A percentile compares a stretch with the other conserved stretches of the same genome.
These are phyloP conservation scores for Grigorovia yakushimaensis DNA, from an alignment of 805 yeast genomes.

Conservation along the genomic window DNA sequence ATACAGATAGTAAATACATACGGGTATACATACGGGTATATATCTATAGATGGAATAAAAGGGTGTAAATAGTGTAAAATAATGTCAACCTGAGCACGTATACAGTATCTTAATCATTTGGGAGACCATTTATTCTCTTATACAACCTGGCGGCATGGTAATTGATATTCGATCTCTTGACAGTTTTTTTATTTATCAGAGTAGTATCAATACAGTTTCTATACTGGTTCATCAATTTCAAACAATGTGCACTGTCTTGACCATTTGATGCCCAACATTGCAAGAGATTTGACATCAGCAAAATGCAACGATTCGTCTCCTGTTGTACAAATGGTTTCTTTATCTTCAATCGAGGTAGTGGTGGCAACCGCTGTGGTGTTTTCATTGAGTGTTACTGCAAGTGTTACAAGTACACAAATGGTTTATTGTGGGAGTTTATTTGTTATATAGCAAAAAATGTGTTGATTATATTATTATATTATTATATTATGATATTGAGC, in stretches of 20 bases:
- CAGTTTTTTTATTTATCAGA: conserved; percentile 14
- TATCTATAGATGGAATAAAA: conserved; percentile 1
- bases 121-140: conserved; percentile 40
- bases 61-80: not conserved
- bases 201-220: conserved; percentile 54
- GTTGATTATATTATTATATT: not conserved
- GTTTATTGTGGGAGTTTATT: too few species aligned
- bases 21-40: not conserved
- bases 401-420: too few species aligned
- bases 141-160: conserved; percentile 45
- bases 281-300: conserved; percentile 72
- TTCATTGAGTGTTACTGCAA: too few species aligned
- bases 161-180: conserved; percentile 31
- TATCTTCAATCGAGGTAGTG: conserved; percentile 63
- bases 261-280: conserved; percentile 97
- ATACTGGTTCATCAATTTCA: conserved; percentile 54
- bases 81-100: too few species aligned
- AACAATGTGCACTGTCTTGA: conserved; percentile 65
- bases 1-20: too few species aligned
- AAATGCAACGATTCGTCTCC: conserved; percentile 64
- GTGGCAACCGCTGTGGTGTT: conserved; percentile 45
- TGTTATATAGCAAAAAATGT: not conserved
- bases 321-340: conserved; percentile 50
- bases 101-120: conserved; percentile 30
- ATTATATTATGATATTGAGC: not conserved